Evolutionary conservation across 371 early-diverging fungal species (phyloP).

Genomic region (Syncephalis plumigaleata): DNA sequence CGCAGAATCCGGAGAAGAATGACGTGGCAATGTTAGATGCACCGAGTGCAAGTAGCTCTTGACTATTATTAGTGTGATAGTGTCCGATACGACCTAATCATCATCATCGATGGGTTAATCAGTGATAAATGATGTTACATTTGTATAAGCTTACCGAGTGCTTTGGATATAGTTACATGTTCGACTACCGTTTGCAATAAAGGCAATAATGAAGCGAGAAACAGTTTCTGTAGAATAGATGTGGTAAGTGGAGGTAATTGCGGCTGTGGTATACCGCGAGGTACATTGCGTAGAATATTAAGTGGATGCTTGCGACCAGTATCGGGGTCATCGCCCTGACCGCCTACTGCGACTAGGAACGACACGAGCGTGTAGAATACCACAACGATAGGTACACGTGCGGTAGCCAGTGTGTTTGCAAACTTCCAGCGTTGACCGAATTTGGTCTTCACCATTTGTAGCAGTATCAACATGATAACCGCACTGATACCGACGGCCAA

Average conservation of each 20-base stretch:
- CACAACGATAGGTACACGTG: constrained; percentile 18
- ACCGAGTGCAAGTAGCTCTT: constrained; percentile 77
- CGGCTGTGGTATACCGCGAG: constrained; percentile 43
- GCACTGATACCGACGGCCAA: constrained; percentile 1
- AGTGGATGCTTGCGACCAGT: neutral
- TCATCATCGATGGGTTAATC: too few relatives aligned
- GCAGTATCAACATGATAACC: neutral
- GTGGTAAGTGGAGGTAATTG: constrained; percentile 22
- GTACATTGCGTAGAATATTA: constrained; percentile 42
- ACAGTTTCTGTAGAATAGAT: constrained; percentile 4
- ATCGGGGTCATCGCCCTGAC: too few relatives aligned
- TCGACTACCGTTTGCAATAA: constrained; percentile 52
- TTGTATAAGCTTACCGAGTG: constrained; percentile 19
- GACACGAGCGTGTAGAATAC: constrained; percentile 26
- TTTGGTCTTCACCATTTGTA: neutral
- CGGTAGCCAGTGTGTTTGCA: neutral
- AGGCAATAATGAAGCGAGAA: constrained; percentile 6
- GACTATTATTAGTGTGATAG: constrained; percentile 35
- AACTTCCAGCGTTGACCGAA: neutral
- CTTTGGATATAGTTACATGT: constrained; percentile 67
- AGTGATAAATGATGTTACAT: too few relatives aligned
- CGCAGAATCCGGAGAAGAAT: constrained; percentile 68
- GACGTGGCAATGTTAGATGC: constrained; percentile 57
- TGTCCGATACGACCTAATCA: constrained; percentile 29
- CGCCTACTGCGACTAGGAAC: constrained; percentile 12